Conservation (phyloP, 352 stramenopile genomes). For the Phytophthora syringae region DNA sequence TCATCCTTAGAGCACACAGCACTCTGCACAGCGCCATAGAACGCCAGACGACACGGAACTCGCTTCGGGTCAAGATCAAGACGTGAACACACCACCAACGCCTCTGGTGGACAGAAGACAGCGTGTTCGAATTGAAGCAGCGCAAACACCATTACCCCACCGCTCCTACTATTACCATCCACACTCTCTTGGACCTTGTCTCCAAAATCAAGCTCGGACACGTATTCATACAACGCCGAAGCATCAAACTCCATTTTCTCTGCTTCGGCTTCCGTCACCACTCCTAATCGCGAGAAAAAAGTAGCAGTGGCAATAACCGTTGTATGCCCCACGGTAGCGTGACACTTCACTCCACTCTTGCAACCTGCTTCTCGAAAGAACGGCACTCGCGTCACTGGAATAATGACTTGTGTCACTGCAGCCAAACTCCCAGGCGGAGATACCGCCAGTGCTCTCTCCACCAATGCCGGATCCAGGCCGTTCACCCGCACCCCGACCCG, state of each 20-base stretch:
- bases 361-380: conserved; percentile 57
- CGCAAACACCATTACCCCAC: conserved; percentile 42
- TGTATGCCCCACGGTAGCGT: conserved; percentile 77
- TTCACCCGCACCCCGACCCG: conserved; percentile 95
- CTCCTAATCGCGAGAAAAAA: conserved; percentile 56
- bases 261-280: neutral
- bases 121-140: conserved; percentile 76
- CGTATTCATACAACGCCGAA: conserved; percentile 49
- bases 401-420: conserved; percentile 58
- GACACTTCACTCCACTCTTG: conserved; percentile 75
- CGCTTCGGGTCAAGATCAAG: conserved; percentile 74
- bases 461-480: conserved; percentile 57
- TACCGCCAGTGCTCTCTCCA: conserved; percentile 71
- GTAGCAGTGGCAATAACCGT: conserved; percentile 73
- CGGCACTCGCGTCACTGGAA: conserved; percentile 60
- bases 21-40: conserved; percentile 60
- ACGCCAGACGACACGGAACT: conserved; percentile 72
- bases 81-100: conserved; percentile 75
- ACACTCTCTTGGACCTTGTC: neutral
- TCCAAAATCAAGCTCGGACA: conserved; percentile 39
- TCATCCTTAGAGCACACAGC: conserved; percentile 39
- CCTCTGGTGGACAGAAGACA: conserved; percentile 58
- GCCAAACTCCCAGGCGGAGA: conserved; percentile 54
- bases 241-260: conserved; percentile 42
- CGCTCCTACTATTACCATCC: neutral